Evolutionary conservation across 2,329 filamentous ascomycete species (phyloP).

Genomic region (Diaporthe sp.): DNA sequence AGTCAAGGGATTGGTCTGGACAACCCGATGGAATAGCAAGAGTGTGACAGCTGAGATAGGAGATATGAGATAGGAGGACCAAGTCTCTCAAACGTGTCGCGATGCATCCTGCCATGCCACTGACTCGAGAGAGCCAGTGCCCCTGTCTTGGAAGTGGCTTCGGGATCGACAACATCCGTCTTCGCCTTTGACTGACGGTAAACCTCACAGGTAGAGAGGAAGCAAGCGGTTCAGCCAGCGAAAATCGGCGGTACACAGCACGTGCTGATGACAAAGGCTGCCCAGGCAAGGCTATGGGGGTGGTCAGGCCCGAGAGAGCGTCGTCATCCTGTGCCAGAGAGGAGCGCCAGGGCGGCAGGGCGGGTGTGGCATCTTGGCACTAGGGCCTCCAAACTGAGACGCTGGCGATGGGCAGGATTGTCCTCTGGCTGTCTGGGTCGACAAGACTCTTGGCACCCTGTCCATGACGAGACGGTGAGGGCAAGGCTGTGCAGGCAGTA

Average conservation of each 20-base stretch:
- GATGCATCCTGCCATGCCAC: neutral
- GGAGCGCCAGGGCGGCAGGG: neutral
- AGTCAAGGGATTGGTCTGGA: neutral
- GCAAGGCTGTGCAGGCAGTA: neutral
- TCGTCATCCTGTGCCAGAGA: conserved; percentile 11
- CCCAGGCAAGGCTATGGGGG: neutral
- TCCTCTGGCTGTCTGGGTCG: neutral
- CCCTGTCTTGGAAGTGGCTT: conserved; percentile 17
- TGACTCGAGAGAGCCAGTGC: conserved; percentile 15
- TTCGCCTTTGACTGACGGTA: neutral
- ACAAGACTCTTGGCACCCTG: conserved; percentile 8
- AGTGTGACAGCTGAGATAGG: neutral
- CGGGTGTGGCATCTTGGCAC: conserved; percentile 24
- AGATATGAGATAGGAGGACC: neutral
- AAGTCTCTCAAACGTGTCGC: conserved; percentile 8
- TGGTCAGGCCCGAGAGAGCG: neutral
- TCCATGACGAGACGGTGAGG: conserved; percentile 12
- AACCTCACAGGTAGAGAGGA: neutral
- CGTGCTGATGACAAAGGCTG: conserved; percentile 6
- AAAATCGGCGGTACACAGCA: neutral
- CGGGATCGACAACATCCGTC: conserved; percentile 25
- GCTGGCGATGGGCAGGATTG: neutral
- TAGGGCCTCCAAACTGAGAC: conserved; percentile 21
- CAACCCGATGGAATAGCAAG: neutral
- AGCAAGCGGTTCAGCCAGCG: neutral